These are phyloP conservation scores for Mariannaea sp. DNA, from an alignment of 2,329 filamentous ascomycete genomes.

Conservation along the genomic window DNA sequence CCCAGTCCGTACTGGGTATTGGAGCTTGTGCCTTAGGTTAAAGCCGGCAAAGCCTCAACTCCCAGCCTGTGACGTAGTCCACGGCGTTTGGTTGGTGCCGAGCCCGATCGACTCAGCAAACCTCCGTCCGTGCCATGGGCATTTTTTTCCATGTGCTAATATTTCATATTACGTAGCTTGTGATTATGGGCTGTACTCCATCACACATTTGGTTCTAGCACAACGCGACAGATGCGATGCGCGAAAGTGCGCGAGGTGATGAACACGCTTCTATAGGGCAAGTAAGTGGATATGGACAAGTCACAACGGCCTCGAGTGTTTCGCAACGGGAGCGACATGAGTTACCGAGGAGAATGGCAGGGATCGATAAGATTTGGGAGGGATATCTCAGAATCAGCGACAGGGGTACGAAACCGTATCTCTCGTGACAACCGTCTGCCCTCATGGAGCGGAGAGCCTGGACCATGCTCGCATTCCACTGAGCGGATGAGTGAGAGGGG, in stretches of 20 bases:
- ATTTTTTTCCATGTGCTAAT: no score
- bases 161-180: background rate
- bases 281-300: background rate
- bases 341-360: slow-evolving; percentile 17
- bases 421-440: slow-evolving; percentile 5
- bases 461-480: slow-evolving; percentile 8
- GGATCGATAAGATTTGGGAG: slow-evolving; percentile 32
- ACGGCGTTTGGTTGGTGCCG: slow-evolving; percentile 20
- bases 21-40: slow-evolving; percentile 14
- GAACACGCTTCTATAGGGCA: slow-evolving; percentile 11
- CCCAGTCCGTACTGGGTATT: no score
- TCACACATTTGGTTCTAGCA: no score
- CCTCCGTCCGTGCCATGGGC: no score
- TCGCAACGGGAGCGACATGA: slow-evolving; percentile 6
- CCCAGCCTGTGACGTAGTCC: slow-evolving; percentile 27
- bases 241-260: slow-evolving; percentile 23
- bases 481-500: no score
- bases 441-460: background rate
- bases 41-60: slow-evolving; percentile 26
- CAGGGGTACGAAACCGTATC: slow-evolving; percentile 32
- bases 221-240: no score
- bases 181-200: background rate
- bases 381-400: slow-evolving; percentile 25
- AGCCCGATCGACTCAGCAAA: slow-evolving; percentile 19
- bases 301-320: slow-evolving; percentile 13